These are phyloP conservation scores for Fusarium secorum DNA, from an alignment of 2,329 filamentous ascomycete genomes.

Conservation along the genomic window DNA sequence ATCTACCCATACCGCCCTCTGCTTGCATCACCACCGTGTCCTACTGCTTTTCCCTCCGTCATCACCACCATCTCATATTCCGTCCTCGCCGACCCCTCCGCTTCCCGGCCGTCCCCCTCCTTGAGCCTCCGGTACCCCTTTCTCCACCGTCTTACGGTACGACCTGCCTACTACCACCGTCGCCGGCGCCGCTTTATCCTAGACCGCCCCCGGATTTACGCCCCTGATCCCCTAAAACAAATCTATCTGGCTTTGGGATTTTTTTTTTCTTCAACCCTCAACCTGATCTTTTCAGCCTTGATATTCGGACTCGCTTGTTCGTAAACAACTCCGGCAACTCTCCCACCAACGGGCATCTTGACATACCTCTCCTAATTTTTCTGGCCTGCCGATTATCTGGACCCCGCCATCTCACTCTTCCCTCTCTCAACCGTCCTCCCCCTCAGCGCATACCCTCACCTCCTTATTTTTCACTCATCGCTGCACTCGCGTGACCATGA, in stretches of 20 bases:
- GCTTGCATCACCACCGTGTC: background rate
- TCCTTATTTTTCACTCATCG: slow-evolving; percentile 16
- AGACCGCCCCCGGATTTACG: slow-evolving; percentile 32
- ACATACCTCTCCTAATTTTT: slow-evolving; percentile 6
- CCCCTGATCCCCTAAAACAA: slow-evolving; percentile 34
- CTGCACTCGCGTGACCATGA: slow-evolving; percentile 43
- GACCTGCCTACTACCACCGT: slow-evolving; percentile 18
- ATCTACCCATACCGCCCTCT: background rate
- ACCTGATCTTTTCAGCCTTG: slow-evolving; percentile 4
- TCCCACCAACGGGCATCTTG: background rate
- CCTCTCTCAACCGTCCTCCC: background rate
- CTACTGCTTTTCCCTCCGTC: slow-evolving; percentile 2
- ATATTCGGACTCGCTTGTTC: slow-evolving; percentile 2
- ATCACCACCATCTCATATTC: background rate
- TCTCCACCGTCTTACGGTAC: slow-evolving; percentile 28
- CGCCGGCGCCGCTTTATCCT: slow-evolving; percentile 36
- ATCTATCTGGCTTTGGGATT: slow-evolving; percentile 9
- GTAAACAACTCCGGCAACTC: slow-evolving; percentile 1
- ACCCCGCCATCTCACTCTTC: slow-evolving; percentile 17
- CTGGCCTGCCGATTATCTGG: slow-evolving; percentile 2
- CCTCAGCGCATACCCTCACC: slow-evolving; percentile 8
- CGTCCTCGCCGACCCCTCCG: slow-evolving; percentile 22
- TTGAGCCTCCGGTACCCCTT: slow-evolving; percentile 34
- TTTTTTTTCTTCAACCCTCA: background rate
- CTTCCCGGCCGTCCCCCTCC: slow-evolving; percentile 14